Evolutionary conservation across 352 stramenopile genomes (phyloP).

Genomic region (Sclerospora graminicola): DNA sequence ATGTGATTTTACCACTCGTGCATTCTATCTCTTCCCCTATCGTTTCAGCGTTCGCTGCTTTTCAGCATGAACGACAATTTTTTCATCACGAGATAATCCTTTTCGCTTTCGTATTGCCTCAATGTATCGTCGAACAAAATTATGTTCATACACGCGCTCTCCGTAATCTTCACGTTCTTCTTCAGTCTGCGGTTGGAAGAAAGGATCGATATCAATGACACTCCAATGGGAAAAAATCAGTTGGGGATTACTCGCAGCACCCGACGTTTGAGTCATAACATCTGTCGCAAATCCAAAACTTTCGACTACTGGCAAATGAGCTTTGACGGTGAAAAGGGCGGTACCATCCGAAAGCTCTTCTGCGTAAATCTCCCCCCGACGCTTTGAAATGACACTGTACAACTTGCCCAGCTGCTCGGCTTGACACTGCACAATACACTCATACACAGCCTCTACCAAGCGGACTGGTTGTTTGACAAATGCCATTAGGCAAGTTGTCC

Average conservation of each 20-base stretch:
- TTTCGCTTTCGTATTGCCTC: constrained; percentile 91
- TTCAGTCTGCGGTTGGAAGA: constrained; percentile 93
- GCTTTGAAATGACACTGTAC: constrained; percentile 90
- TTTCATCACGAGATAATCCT: constrained; percentile 89
- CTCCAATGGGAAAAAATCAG: constrained; percentile 93
- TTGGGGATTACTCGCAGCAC: constrained; percentile 92
- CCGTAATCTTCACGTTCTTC: constrained; percentile 94
- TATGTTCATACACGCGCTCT: constrained; percentile 88
- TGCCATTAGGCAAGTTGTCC: constrained; percentile 52
- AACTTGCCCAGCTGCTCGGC: constrained; percentile 90
- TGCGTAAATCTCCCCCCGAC: constrained; percentile 83
- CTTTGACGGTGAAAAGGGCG: constrained; percentile 91
- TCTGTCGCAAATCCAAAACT: constrained; percentile 91
- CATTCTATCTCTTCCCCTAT: constrained; percentile 25
- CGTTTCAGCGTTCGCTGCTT: constrained; percentile 94
- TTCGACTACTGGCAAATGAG: constrained; percentile 90
- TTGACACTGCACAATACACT: constrained; percentile 80
- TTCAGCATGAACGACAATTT: constrained; percentile 93
- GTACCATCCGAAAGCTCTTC: constrained; percentile 89
- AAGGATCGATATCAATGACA: constrained; percentile 91
- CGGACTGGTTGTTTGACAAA: constrained; percentile 83
- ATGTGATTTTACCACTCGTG: too few relatives aligned
- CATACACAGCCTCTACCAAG: constrained; percentile 87
- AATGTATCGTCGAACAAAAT: constrained; percentile 91
- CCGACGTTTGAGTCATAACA: constrained; percentile 90